A percentile compares a stretch with the other conserved stretches of the same genome.
These are phyloP conservation scores for Ambrosia artemisiifolia DNA, from an alignment of 129 eudicot species.

Conservation along the genomic window DNA sequence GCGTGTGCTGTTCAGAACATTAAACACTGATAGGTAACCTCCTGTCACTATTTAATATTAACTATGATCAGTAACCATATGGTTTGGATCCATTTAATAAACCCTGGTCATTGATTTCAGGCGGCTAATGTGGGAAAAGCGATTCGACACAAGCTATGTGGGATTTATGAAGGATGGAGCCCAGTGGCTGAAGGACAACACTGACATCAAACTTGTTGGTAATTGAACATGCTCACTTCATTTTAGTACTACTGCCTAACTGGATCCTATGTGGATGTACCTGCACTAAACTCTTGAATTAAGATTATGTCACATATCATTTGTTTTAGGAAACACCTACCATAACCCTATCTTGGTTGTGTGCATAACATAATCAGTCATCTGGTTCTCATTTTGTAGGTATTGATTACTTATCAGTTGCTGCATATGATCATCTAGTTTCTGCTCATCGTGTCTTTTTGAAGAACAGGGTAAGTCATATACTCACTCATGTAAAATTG, in stretches of 20 bases:
- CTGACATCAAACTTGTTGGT: slow-evolving; percentile 75
- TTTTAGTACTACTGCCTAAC: neutral
- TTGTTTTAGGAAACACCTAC: neutral
- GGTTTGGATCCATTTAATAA: neutral
- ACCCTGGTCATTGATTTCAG: slow-evolving; percentile 21
- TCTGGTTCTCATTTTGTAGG: slow-evolving; percentile 47
- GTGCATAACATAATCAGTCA: slow-evolving; percentile 2
- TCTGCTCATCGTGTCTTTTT: slow-evolving; percentile 87
- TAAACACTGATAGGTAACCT: slow-evolving; percentile 58
- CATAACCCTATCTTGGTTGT: neutral
- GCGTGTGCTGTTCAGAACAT: slow-evolving; percentile 68
- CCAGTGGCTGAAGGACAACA: slow-evolving; percentile 59
- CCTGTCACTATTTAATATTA: neutral
- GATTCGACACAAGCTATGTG: slow-evolving; percentile 48
- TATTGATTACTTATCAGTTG: slow-evolving; percentile 84
- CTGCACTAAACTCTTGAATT: too few relatives aligned
- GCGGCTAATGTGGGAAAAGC: slow-evolving; percentile 45
- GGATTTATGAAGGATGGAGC: slow-evolving; percentile 68
- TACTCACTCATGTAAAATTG: neutral
- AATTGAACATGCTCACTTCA: neutral
- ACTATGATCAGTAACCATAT: neutral
- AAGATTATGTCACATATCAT: neutral
- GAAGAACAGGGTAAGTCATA: slow-evolving; percentile 57
- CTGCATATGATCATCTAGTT: slow-evolving; percentile 53
- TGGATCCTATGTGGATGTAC: neutral